Evolutionary conservation across 441 rosid genomes (phyloP), one percentile per base, ranked within the genome.

Genomic region (Adansonia madagascariensis): DNA sequence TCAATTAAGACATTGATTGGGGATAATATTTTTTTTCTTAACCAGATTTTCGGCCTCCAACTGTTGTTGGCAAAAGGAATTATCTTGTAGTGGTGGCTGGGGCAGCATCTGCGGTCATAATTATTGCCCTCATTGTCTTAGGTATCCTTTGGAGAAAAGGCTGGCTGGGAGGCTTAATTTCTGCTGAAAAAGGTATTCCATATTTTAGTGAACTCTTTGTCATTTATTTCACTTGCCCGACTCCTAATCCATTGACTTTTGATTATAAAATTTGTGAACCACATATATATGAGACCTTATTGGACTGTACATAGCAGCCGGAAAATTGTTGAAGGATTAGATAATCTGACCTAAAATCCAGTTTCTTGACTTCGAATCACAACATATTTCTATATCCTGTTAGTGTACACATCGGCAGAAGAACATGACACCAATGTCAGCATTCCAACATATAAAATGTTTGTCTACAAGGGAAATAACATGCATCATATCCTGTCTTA

Each of bases 31-130:
- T 31, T 2, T 57, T 56, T 80, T 76, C 75, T 81, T 75, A 39
- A 20, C 64, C 86, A 95, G 98, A 95, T 85, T 95, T 93, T 78
- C 80, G 80, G 50, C 93, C 93, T 50, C 98, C 97, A 10, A 80
- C 86, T 53, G 18, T 61, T 39, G 56, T 78, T 71, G 62, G 77
- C 66, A 84, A 86, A 77, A 78, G 67, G 76, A 79, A 78, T 50
- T 35, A 15, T 53, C 81, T 79, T 24, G 27, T 83, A 14, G 4
- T 83, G 66, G 83, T 82, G 75, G 85, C 77, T 68, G 85, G 82
- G 56, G 60, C 84, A 60, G 85, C 79, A 39, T 79, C 83, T 59
- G 88, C 78, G 77, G 84, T 85, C 20, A 31, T 78, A 75, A 77
- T 86, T 63, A 44, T 92, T 82, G 71, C 83, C 64, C 73, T 95